phyloP scores from a whole-genome alignment of 305 asterid genomes.

The Solanum hybrid region DNA sequence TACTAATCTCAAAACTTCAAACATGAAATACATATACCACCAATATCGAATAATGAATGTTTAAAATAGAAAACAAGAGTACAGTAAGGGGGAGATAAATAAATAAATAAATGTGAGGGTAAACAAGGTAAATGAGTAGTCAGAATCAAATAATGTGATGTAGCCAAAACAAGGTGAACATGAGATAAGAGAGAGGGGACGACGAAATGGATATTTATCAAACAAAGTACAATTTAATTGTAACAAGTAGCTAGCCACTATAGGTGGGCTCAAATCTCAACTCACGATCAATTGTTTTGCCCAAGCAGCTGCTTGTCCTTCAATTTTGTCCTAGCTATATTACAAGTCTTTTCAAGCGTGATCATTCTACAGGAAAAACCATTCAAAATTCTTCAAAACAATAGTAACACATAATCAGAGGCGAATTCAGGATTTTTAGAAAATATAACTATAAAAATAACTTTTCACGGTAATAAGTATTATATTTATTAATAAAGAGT shows the following conservation, averaged over 20 bases:
- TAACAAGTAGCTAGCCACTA: not conserved
- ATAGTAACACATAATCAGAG: not conserved
- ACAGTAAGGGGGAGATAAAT: not conserved
- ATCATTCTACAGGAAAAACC: slow-evolving; percentile 12
- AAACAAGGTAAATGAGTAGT: not conserved
- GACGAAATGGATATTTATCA: not conserved
- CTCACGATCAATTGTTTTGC: not conserved
- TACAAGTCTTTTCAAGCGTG: slow-evolving; percentile 12
- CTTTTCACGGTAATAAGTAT: no score
- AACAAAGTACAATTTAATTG: not conserved
- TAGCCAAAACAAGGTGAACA: not conserved
- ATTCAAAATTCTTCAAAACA: not conserved
- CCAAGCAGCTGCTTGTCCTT: not conserved
- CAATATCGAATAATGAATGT: not conserved
- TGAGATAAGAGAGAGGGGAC: not conserved
- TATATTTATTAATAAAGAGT: no score
- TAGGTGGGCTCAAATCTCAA: not conserved
- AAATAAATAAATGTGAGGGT: not conserved
- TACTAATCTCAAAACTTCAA: not conserved
- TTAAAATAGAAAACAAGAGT: not conserved
- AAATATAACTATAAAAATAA: no score
- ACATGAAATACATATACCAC: not conserved
- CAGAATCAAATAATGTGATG: not conserved
- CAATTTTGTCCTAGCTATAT: not conserved
- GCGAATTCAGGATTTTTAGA: not conserved